Conservation (phyloP, 768 basidiomycete species). For the Epithele typhae region DNA sequence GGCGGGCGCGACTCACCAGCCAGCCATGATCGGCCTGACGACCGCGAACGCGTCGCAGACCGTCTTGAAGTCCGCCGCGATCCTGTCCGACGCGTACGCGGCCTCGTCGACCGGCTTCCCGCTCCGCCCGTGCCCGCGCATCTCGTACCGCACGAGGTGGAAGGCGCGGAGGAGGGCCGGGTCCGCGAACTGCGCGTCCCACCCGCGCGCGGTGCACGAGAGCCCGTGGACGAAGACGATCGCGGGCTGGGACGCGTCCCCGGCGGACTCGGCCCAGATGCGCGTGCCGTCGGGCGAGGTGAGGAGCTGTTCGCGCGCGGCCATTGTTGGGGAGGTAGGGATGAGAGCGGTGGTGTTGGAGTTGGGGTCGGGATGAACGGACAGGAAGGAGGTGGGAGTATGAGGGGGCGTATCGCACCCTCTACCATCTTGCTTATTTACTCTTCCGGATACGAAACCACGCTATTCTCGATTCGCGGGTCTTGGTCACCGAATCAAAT, state of each 20-base stretch:
- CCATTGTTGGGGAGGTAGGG: not conserved
- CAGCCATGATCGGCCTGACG: slow-evolving; percentile 18
- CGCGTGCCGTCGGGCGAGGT: slow-evolving; percentile 36
- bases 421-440: no score
- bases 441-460: no score
- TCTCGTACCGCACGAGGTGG: slow-evolving; percentile 31
- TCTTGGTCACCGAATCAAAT: no score
- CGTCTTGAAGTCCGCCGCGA: slow-evolving; percentile 27
- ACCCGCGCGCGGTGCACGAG: slow-evolving; percentile 30
- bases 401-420: no score
- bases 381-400: no score
- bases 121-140: slow-evolving; percentile 29
- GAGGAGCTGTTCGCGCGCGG: slow-evolving; percentile 8
- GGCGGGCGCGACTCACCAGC: slow-evolving; percentile 17
- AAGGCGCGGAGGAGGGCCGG: slow-evolving; percentile 23
- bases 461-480: no score
- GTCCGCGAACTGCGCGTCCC: slow-evolving; percentile 36
- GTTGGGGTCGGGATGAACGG: no score
- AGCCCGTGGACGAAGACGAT: slow-evolving; percentile 42
- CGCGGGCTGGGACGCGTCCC: slow-evolving; percentile 31
- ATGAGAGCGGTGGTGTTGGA: no score
- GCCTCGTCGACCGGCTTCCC: slow-evolving; percentile 18
- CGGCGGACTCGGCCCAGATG: slow-evolving; percentile 37
- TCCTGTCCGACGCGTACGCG: slow-evolving; percentile 20
- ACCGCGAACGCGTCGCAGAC: slow-evolving; percentile 24